Evolutionary conservation across 2,329 filamentous ascomycete species (phyloP).

Genomic region (Apiospora rasikravindrae): DNA sequence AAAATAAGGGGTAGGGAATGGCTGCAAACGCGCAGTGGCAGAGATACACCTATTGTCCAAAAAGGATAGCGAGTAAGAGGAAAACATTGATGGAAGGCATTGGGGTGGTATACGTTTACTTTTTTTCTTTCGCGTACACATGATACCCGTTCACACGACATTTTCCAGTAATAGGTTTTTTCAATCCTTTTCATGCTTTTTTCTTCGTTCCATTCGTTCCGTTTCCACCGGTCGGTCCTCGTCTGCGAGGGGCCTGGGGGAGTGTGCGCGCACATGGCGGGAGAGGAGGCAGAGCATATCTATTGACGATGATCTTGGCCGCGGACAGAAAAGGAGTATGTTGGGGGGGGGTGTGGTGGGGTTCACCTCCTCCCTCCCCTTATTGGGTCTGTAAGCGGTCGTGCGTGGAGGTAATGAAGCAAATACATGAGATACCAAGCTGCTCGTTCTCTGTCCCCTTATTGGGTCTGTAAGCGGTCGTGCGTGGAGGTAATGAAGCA

Average conservation of each 20-base stretch:
- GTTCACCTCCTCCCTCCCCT: too few species aligned
- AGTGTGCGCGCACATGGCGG: background rate
- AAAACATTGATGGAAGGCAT: background rate
- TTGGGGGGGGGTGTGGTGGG: too few species aligned
- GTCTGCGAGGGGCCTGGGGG: background rate
- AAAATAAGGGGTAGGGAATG: background rate
- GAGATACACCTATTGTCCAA: background rate
- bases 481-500: background rate
- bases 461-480: background rate
- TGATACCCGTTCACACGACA: constrained; percentile 19
- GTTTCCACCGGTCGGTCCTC: background rate
- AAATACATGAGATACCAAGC: too few species aligned
- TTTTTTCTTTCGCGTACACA: constrained; percentile 16
- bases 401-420: background rate
- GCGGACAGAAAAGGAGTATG: too few species aligned
- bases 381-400: background rate
- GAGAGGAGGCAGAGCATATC: background rate
- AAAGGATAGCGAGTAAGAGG: background rate
- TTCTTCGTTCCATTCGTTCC: background rate
- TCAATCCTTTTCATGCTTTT: background rate
- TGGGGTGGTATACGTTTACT: background rate
- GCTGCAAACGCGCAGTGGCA: background rate
- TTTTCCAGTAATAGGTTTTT: background rate
- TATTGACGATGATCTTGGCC: background rate
- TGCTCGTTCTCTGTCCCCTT: too few species aligned